Base-by-base conservation (phyloP, 371 early-diverging fungal genomes). In the Mucor plumbeus region DNA sequence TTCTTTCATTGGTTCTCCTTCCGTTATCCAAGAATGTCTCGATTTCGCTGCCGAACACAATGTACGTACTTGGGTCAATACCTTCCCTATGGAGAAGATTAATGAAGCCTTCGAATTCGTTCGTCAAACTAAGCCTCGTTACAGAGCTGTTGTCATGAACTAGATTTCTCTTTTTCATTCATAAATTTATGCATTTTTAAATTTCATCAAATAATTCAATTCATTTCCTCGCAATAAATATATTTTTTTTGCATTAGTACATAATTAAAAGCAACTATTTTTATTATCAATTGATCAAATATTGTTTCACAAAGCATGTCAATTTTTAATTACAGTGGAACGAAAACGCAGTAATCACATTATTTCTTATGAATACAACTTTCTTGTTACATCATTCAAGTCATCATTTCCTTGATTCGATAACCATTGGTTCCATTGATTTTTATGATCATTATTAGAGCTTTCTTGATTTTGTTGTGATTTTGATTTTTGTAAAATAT, bases 41-140 rank as follows among this genome's bases (percentile, higher is more conserved):
- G 80, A 85, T 33, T 88, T 92, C 72, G 90, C 92, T 3, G 82
- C 81, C 61, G 66, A 87, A 73, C 80, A 89, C 65, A 75, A 84
- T 48, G 80, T 92, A 54, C 72, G 76, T 35, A 90, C 90, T n/a
- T 83, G 83, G 78, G 86, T 90, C 65, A 88, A 92, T 68, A 76
- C 72, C 61, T 77, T 85, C 74, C 85, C 86, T 19, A 87, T 92
- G 72, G 70, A 71, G 21, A 59, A 76, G 63, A 72, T 76, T 63
- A 73, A 80, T 34, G 74, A 72, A 47, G 75, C 77, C 33, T 61
- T 81, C 36, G 56, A 72, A 43, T 72, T 68, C 39, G 69, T 81
- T 10, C 67, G 73, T 59, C 63, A 75, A 57, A 73, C 62, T 21
- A 75, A 75, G 59, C 73, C 73, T 48, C 69, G 73, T 63, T 75